A percentile compares a stretch with the other conserved stretches of the same genome.
Conservation (phyloP, 169 alveolate genomes). For the Eimeria praecox region DNA sequence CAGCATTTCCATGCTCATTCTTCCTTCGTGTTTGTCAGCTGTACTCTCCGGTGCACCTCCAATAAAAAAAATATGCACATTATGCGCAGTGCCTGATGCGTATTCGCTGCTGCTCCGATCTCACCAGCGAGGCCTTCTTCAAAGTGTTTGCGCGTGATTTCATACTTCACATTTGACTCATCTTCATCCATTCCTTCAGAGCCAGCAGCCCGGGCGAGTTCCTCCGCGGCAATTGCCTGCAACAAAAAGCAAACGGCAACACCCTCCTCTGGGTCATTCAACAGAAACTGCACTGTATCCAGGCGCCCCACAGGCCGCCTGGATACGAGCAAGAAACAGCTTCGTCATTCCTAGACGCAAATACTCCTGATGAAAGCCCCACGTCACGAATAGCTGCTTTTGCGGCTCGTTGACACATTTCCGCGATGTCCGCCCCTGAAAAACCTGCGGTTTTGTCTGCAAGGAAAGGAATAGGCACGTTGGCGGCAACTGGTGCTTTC, state of each 20-base stretch:
- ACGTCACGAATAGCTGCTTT: slow-evolving; percentile 99
- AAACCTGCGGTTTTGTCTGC: slow-evolving; percentile 99
- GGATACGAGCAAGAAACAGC: slow-evolving; percentile 85
- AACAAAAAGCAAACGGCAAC: not conserved
- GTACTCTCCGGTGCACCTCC: not conserved
- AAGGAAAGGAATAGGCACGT: slow-evolving; percentile 98
- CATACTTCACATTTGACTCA: slow-evolving; percentile 94
- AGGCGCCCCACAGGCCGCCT: slow-evolving; percentile 81
- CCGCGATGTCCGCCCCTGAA: slow-evolving; percentile 99
- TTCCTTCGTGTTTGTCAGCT: not conserved
- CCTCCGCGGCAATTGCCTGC: slow-evolving; percentile 90
- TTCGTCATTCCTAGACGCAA: not conserved
- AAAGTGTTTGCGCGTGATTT: slow-evolving; percentile 98
- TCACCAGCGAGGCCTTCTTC: slow-evolving; percentile 97
- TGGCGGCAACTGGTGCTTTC: slow-evolving; percentile 98
- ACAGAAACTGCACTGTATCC: slow-evolving; percentile 32
- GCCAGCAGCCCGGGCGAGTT: slow-evolving; percentile 85
- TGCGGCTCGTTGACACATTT: slow-evolving; percentile 99
- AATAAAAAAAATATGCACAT: not conserved
- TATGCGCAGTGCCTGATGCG: not conserved
- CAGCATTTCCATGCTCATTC: not conserved
- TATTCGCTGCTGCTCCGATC: not conserved
- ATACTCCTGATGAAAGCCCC: slow-evolving; percentile 70
- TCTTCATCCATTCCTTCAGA: slow-evolving; percentile 88
- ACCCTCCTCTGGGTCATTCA: not conserved